Evolutionary conservation across 768 basidiomycete genomes (phyloP), one percentile per base, ranked within the genome.

Genomic region (Boletellus emodensis): DNA sequence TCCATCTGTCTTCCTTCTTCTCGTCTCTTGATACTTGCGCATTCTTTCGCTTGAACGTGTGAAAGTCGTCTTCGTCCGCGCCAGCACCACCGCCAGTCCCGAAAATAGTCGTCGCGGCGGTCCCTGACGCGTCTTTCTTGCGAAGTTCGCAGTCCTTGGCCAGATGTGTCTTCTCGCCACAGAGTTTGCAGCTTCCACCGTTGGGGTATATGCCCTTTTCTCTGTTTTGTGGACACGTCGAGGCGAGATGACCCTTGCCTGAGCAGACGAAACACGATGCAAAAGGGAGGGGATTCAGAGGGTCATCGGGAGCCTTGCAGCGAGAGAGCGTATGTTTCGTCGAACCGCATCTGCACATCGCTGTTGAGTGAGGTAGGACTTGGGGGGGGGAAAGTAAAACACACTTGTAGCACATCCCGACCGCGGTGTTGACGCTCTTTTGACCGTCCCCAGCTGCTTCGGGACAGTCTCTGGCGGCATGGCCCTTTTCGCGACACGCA

Each of bases 31-130:
- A 81, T 0, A 90, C 72, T 51, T 85, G 82, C 10, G 65, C 70
- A 40, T 74, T 80, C 46, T 72, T 77, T 39, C 91, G 79, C 63
- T 84, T 85, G 65, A 93, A 77, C 1, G 75, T 74, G 66, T 94
- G 93, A 70, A 94, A 96, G 64, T 96, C 94, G 62, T 97, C 94
- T 66, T 97, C 94, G 63, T 97, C 94, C 9, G 94, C 86, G 20
- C 92, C 91, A 0, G 78, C 82, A 35, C 75, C 81, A 28, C 63
- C 64, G 1, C 75, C 75, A 1, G 49, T 70, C 24, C 66, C 66
- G 14, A 71, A 61, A 41, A 64, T 37, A 9, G 60, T 44, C 15
- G 48, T 42, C 15, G 54, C 48, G 0, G 50, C 54, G 15, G 60
- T 65, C 33, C 67, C 67, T 2, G 67, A 57, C 38, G 30, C 39